Percentiles rank a stretch among this genome's conserved stretches.
Evolutionary conservation across 2,329 filamentous ascomycete genomes (phyloP).

Genomic region (Fusarium euwallaceae): DNA sequence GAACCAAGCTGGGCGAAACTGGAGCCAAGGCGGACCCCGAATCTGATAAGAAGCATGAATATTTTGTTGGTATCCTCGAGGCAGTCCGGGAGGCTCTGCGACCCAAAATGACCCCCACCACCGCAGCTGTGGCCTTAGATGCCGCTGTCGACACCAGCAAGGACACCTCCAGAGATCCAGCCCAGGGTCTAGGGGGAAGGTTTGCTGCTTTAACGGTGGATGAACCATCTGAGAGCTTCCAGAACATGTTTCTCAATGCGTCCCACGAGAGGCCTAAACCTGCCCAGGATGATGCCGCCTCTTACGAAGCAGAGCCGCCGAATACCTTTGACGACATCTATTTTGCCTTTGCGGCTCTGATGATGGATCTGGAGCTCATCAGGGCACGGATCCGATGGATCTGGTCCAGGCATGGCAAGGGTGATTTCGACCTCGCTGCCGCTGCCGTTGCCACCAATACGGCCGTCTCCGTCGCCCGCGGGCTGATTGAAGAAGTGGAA

Average conservation of each 20-base stretch:
- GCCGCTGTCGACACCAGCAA: conserved; percentile 50
- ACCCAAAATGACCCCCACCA: conserved; percentile 28
- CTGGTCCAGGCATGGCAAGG: conserved; percentile 39
- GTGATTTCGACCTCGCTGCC: conserved; percentile 48
- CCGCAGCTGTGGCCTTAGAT: neutral
- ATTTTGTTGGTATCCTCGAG: conserved; percentile 53
- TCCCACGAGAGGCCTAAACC: neutral
- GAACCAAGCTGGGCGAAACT: conserved; percentile 31
- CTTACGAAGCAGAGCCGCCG: conserved; percentile 51
- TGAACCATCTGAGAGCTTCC: conserved; percentile 40
- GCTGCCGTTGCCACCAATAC: conserved; percentile 55
- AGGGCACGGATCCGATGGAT: conserved; percentile 49
- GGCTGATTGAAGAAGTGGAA: conserved; percentile 49
- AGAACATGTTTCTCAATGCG: conserved; percentile 43
- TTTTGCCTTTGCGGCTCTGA: conserved; percentile 45
- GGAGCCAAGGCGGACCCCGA: conserved; percentile 23
- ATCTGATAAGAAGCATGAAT: conserved; percentile 47
- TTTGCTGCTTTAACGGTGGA: neutral
- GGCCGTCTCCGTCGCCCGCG: conserved; percentile 51
- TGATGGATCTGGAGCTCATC: conserved; percentile 49
- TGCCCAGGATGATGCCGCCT: neutral
- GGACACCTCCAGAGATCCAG: conserved; percentile 16
- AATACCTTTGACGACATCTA: conserved; percentile 43
- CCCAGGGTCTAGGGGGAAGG: neutral
- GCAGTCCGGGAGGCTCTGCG: conserved; percentile 50